Evolutionary conservation across 2,329 filamentous ascomycete species (phyloP), one percentile per base, ranked within the genome.

Genomic region (Fusarium sp.): DNA sequence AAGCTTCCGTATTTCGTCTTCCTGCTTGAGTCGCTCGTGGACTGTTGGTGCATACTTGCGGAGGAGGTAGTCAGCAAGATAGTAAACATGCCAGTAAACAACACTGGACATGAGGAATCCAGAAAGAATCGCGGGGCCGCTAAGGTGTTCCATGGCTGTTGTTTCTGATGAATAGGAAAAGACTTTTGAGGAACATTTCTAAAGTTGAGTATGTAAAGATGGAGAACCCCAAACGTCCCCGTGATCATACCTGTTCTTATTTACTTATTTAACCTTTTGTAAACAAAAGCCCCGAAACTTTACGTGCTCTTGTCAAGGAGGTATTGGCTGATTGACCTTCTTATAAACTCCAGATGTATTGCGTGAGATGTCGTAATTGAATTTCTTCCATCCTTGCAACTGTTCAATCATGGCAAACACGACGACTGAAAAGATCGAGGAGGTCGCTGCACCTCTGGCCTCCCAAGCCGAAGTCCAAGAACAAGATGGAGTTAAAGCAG

Each of bases 21-120:
- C 63, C 15, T 28, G 13, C 17, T 68, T 41, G 22, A 78, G 67
- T 30, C 61, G 66, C 13, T 62, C 24, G 32, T 80, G 67, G 4
- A 70, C 12, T 8, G 45, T 12, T 18, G 76, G 77, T 11, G 32
- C 44, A 45, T 63, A 32, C 18, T 35, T 55, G n/a, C 42, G 56
- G 30, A 79, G 47, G 18, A 74, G 26, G 26, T 51, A 60, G 28
- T 74, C 69, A 41, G 67, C 51, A 20, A 53, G 22, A 18, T 66
- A 41, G 47, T 64, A 77, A 20, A 63, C 47, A 36, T 63, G 48
- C 78, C 78, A 79, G 62, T 79, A 79, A 15, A 70, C 20, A 41
- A 65, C 41, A 24, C 57, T 71, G 35, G 39, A 69, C 64, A 69
- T 41, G 36, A 79, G 60, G 47, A 74, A 66, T 54, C 60, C 58